Percentiles rank a stretch among this genome's conserved stretches.
These are phyloP conservation scores for Dryas alaskensis DNA, from an alignment of 306 rosid genomes.

Conservation along the genomic window DNA sequence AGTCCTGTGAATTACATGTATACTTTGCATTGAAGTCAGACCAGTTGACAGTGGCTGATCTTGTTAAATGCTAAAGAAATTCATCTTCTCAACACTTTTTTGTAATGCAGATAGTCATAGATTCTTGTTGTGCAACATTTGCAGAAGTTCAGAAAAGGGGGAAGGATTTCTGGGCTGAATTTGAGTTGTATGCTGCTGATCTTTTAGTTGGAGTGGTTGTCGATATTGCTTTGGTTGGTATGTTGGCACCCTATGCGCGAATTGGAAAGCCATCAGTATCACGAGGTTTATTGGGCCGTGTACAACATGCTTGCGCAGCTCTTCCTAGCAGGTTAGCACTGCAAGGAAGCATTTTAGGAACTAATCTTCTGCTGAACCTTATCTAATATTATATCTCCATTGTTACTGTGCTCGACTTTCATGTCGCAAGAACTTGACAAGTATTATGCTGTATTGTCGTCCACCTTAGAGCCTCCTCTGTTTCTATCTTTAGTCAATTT, in stretches of 20 bases:
- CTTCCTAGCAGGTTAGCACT: conserved; percentile 86
- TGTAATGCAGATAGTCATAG: conserved; percentile 73
- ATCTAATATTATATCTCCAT: neutral
- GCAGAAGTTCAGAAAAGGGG: conserved; percentile 93
- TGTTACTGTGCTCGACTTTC: neutral
- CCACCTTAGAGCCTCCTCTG: neutral
- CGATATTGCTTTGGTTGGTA: conserved; percentile 84
- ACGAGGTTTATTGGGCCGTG: conserved; percentile 69
- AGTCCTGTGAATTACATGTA: neutral
- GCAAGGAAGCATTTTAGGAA: neutral
- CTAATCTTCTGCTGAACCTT: neutral
- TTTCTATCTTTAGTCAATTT: neutral
- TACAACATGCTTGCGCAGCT: conserved; percentile 63
- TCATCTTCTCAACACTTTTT: conserved; percentile 11
- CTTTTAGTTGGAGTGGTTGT: conserved; percentile 84
- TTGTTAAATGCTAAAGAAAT: conserved; percentile 1
- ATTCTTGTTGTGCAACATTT: conserved; percentile 93
- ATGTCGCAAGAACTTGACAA: neutral
- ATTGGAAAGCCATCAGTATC: conserved; percentile 64
- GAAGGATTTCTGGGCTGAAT: conserved; percentile 85
- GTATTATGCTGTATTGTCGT: neutral
- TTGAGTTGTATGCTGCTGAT: conserved; percentile 91
- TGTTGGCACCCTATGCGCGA: conserved; percentile 91
- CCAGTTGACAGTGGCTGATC: neutral
- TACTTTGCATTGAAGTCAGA: neutral